A percentile compares a stretch with the other conserved stretches of the same genome.
Evolutionary conservation across 2,329 filamentous ascomycete genomes (phyloP).

Genomic region (Ascochyta fabae): DNA sequence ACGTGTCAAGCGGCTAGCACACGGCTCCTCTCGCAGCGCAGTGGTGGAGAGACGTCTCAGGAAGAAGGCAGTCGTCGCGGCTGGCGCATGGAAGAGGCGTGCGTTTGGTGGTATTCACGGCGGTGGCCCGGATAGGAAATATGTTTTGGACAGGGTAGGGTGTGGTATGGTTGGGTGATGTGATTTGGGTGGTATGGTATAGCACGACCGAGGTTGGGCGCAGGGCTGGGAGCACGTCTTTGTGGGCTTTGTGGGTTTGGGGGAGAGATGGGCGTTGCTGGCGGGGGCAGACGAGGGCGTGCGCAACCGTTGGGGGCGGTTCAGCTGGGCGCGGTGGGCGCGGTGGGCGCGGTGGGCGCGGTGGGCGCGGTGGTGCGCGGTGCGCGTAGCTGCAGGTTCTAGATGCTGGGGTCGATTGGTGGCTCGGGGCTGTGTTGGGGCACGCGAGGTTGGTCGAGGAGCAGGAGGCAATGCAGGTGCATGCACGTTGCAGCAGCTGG

Average conservation of each 20-base stretch:
- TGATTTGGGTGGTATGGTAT: neutral
- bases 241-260: neutral
- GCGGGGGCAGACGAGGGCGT: neutral
- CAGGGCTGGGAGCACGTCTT: neutral
- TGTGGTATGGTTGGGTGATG: neutral
- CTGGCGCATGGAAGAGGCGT: slow-evolving; percentile 22
- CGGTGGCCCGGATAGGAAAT: slow-evolving; percentile 19
- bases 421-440: slow-evolving; percentile 5
- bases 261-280: neutral
- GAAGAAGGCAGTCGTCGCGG: slow-evolving; percentile 12
- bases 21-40: slow-evolving; percentile 15
- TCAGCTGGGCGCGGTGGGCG: neutral
- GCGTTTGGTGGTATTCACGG: slow-evolving; percentile 15
- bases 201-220: neutral
- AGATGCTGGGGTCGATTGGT: slow-evolving; percentile 4
- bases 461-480: neutral
- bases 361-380: slow-evolving; percentile 2
- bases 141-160: slow-evolving; percentile 16
- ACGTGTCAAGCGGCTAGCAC: slow-evolving; percentile 19
- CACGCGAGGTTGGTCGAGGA: neutral
- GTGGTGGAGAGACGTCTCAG: slow-evolving; percentile 8
- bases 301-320: neutral
- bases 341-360: too few relatives aligned
- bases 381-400: slow-evolving; percentile 15
- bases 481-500: neutral